Evolutionary conservation across 441 rosid species (phyloP).

Genomic region (Bruguiera hainesii): DNA sequence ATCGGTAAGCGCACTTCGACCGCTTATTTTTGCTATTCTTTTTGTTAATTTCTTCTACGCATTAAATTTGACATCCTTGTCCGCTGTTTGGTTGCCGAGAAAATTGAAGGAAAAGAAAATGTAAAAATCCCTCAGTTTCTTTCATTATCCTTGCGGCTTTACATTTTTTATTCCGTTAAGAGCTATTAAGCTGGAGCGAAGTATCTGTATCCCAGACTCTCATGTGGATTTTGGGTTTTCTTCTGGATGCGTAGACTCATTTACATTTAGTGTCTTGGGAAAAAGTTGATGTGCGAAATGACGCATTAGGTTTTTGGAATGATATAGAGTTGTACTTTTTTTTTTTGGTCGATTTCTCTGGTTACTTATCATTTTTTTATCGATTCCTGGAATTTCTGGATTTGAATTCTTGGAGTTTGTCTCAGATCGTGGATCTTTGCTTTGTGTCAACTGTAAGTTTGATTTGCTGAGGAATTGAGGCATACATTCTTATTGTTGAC

Average conservation of each 20-base stretch:
- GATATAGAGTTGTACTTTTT: background rate
- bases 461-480: background rate
- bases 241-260: too few relatives aligned
- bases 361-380: background rate
- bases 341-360: background rate
- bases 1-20: conserved; percentile 33
- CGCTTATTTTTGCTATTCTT: background rate
- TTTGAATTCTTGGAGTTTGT: conserved; percentile 27
- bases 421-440: conserved; percentile 11
- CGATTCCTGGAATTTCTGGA: background rate
- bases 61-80: background rate
- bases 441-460: conserved; percentile 1
- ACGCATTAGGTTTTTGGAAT: too few relatives aligned
- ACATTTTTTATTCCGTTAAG: background rate
- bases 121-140: background rate
- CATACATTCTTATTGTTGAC: background rate
- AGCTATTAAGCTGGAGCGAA: background rate
- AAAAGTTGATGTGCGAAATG: too few relatives aligned
- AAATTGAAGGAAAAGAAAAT: background rate
- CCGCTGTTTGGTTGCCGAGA: conserved; percentile 10
- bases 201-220: too few relatives aligned
- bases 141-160: background rate
- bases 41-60: background rate
- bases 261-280: too few relatives aligned
- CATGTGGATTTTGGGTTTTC: too few relatives aligned